A percentile compares a stretch with the other conserved stretches of the same genome.
These are phyloP conservation scores for Fusarium nanum DNA, from an alignment of 2,329 filamentous ascomycete genomes.

Conservation along the genomic window DNA sequence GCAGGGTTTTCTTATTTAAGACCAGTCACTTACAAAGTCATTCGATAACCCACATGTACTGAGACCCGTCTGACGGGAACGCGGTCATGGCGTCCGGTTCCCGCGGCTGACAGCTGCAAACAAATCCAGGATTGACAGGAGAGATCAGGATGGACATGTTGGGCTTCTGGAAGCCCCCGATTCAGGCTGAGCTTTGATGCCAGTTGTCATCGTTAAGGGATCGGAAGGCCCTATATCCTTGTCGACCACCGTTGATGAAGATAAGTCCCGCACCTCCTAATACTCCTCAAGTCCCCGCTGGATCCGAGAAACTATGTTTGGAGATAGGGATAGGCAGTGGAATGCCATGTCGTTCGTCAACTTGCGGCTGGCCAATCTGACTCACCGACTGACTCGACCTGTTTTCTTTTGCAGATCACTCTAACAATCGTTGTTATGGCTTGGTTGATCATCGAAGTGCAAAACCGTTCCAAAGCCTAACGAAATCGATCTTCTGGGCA, in stretches of 20 bases:
- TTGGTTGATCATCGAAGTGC: neutral
- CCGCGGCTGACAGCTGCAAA: neutral
- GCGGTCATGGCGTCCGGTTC: conserved; percentile 20
- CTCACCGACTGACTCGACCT: neutral
- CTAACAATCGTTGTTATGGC: neutral
- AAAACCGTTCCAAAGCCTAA: neutral
- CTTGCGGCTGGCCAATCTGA: neutral
- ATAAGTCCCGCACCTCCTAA: conserved; percentile 14
- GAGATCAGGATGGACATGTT: neutral
- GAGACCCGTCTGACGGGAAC: conserved; percentile 4
- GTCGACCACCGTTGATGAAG: conserved; percentile 1
- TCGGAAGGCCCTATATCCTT: conserved; percentile 3
- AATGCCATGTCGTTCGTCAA: neutral
- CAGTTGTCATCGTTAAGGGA: conserved; percentile 3
- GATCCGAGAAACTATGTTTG: neutral
- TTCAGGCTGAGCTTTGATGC: conserved; percentile 9
- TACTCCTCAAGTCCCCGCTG: neutral
- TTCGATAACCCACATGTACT: conserved; percentile 35
- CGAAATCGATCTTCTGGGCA: neutral
- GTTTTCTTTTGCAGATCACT: conserved; percentile 1
- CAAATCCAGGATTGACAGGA: neutral
- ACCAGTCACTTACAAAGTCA: conserved; percentile 19
- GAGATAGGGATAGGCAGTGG: conserved; percentile 1
- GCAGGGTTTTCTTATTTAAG: conserved; percentile 5
- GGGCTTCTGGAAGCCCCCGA: conserved; percentile 21